Evolutionary conservation across 495 filamentous ascomycete species (phyloP), one percentile per base, ranked within the genome.

Genomic region (Podospora bellae-mahoneyi): DNA sequence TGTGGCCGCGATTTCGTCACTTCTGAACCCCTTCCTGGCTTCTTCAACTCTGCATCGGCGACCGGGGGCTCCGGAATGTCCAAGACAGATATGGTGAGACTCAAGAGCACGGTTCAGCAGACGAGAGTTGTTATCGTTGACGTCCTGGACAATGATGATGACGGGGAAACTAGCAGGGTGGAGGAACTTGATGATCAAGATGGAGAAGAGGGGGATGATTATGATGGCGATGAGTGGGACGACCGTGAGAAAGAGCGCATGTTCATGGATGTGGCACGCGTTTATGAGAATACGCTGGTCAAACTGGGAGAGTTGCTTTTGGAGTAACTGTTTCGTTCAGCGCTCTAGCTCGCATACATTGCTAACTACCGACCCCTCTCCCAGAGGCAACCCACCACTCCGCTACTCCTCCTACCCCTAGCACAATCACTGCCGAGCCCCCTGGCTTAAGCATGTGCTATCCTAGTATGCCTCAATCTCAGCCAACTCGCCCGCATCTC

Each of bases 71-170:
- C 5, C 68, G 84, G 82, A 9, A 75, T 85, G 71, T 88, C 86
- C 74, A 85, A 82, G 62, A 92, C 90, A 0, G 91, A 96, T 74
- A 95, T 92, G 82, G 91, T 97, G 19, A 84, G 93, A 54, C 89
- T 92, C 64, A 91, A 89, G 75, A 89, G 90, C 71, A 74, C 94
- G 26, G 90, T 91, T 2, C 90, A 93, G 76, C 81, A 85, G 64
- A 88, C 88, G 18, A 79, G 91, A 39, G 81, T 94, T 28, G 70
- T 86, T 20, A 85, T 92, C 32, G 84, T 91, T 23, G 85, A 92
- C 64, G 79, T 84, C 44, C 85, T 91, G 82, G 82, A 77, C 55
- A 82, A 76, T 64, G 78, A 75, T 39, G 69, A 72, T 0, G 74
- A 73, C 16, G 76, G 73, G 6, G 77, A 77, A 16, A 16, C 39